Base-by-base conservation (phyloP, 2,329 filamentous ascomycete species). In the Xylaria digitata region DNA sequence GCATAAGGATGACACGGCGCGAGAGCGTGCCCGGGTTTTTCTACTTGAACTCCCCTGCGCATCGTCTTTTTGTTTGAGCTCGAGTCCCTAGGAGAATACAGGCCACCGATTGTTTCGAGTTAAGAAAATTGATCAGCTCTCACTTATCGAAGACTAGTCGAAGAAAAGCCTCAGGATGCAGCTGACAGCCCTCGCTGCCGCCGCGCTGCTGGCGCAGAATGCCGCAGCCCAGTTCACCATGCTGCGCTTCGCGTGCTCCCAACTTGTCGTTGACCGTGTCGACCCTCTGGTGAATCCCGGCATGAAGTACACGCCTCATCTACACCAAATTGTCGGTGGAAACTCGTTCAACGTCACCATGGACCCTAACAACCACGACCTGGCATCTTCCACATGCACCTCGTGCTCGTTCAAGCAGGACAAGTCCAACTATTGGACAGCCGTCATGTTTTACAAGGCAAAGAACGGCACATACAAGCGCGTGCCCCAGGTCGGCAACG, bases 351-450 rank as follows among this genome's bases (percentile, higher is more conserved):
- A 82, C 76, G 70, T 81, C 66, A 79, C 79, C 69, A 82, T 83
- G 80, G 78, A 81, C 73, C 76, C 78, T 5, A 70, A 63, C 21
- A 72, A 65, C 3, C 76, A 80, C 71, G 79, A 82, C 61, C 75
- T 79, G 23, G 71, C 78, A 9, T 42, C 70, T 57, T 82, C 80
- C 11, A 80, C 77, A 40, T 82, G 81, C 76, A 82, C 80, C 8
- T 81, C 80, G 23, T 83, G 81, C 76, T 80, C 74, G 48, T 82
- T 83, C 75, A 75, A 73, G 65, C 78, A 82, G 72, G 80, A 83
- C 73, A 77, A 78, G 72, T 82, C 80, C 75, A 83, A 83, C 79
- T 82, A 83, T 78, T 83, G 81, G 81, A 82, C 81, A 23, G 80
- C 80, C 64, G 80, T 82, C 72, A 78, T 83, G 78, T 82, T 82